A percentile compares a stretch with the other conserved stretches of the same genome.
Evolutionary conservation across 495 filamentous ascomycete genomes (phyloP).

Genomic region (Neurospora tetraspora): DNA sequence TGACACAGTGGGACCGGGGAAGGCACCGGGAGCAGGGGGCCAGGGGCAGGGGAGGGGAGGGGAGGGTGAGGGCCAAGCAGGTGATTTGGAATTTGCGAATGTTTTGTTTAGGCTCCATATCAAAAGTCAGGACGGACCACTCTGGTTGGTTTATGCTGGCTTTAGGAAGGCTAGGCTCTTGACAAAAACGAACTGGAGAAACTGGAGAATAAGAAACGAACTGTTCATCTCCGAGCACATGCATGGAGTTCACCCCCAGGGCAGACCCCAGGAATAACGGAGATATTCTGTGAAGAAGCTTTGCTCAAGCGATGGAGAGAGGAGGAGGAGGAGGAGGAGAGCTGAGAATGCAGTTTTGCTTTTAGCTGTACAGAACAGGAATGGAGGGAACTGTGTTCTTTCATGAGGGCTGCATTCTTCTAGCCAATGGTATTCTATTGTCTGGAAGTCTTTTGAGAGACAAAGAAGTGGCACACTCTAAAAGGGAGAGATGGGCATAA

Average conservation of each 20-base stretch:
- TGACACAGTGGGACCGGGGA: not conserved
- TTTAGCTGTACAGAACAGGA: no score
- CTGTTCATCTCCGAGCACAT: not conserved
- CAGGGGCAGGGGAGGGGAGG: not conserved
- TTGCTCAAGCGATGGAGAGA: no score
- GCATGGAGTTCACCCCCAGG: not conserved
- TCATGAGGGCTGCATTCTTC: not conserved
- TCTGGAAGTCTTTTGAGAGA: not conserved
- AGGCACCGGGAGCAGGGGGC: not conserved
- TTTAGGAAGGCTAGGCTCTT: no score
- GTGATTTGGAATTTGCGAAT: no score
- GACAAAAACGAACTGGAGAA: no score
- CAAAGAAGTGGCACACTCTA: not conserved
- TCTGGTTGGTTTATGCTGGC: not conserved
- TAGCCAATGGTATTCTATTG: not conserved
- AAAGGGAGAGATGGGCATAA: not conserved
- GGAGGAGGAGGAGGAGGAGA: no score
- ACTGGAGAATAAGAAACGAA: not conserved
- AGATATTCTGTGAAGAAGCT: not conserved
- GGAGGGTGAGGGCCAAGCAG: no score
- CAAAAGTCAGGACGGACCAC: not conserved
- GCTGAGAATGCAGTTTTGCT: not conserved
- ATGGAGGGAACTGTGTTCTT: not conserved
- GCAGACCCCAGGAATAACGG: no score
- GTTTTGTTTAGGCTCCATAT: no score